These are phyloP conservation scores for Fusarium fracticaudum DNA, from an alignment of 2,329 filamentous ascomycete genomes.

Conservation along the genomic window DNA sequence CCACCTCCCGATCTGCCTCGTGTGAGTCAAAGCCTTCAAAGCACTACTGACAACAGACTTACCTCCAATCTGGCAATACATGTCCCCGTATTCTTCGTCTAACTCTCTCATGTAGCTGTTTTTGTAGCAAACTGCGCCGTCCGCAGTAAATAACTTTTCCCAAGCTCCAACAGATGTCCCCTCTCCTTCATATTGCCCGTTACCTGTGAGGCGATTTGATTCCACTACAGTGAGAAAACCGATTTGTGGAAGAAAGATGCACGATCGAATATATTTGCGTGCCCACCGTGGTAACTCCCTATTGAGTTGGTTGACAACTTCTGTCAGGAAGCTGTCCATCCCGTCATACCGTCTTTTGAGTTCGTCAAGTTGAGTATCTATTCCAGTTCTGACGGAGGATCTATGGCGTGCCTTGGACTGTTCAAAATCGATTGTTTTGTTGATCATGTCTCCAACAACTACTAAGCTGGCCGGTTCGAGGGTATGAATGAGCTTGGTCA, in stretches of 20 bases:
- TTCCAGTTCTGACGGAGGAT: slow-evolving; percentile 75
- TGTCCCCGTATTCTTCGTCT: slow-evolving; percentile 83
- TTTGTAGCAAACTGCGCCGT: slow-evolving; percentile 84
- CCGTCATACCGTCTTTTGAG: slow-evolving; percentile 82
- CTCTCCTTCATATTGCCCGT: slow-evolving; percentile 71
- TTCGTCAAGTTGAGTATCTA: slow-evolving; percentile 79
- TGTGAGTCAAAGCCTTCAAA: slow-evolving; percentile 32
- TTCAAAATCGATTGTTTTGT: slow-evolving; percentile 82
- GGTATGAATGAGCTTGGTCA: slow-evolving; percentile 62
- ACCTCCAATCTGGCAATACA: slow-evolving; percentile 86
- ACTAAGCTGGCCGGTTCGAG: slow-evolving; percentile 69
- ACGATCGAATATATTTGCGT: slow-evolving; percentile 68
- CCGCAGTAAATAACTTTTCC: slow-evolving; percentile 80
- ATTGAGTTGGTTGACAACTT: slow-evolving; percentile 72
- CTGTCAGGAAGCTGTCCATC: slow-evolving; percentile 76
- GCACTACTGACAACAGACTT: slow-evolving; percentile 40
- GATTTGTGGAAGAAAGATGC: slow-evolving; percentile 90
- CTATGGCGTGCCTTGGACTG: slow-evolving; percentile 75
- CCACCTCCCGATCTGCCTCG: slow-evolving; percentile 80
- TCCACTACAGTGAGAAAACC: slow-evolving; percentile 88
- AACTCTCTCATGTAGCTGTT: slow-evolving; percentile 82
- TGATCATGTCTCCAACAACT: slow-evolving; percentile 75
- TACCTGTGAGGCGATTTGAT: slow-evolving; percentile 56
- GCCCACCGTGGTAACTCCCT: slow-evolving; percentile 69
- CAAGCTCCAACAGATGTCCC: slow-evolving; percentile 68